These are phyloP conservation scores for Phlegmacium glaucopus DNA, from an alignment of 768 basidiomycete genomes.

Conservation along the genomic window DNA sequence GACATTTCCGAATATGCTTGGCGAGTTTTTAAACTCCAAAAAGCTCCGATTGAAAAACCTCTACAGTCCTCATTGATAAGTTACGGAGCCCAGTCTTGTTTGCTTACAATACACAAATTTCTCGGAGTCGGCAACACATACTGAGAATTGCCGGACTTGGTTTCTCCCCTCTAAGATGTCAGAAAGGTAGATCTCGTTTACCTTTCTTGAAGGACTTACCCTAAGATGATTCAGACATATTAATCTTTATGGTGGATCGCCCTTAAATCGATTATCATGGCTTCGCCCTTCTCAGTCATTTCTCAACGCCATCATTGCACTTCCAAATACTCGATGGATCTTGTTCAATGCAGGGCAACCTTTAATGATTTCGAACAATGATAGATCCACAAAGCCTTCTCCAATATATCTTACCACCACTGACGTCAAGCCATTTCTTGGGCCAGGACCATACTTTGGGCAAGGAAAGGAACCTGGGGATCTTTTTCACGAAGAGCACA, in stretches of 20 bases:
- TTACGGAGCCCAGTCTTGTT: no score
- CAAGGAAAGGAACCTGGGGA: constrained; percentile 54
- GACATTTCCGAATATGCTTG: no score
- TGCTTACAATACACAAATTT: no score
- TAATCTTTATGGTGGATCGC: constrained; percentile 55
- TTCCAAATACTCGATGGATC: constrained; percentile 70
- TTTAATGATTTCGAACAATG: constrained; percentile 43
- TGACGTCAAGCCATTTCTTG: constrained; percentile 65
- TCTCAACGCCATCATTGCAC: constrained; percentile 64
- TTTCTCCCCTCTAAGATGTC: constrained; percentile 6
- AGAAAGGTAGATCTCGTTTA: constrained; percentile 16
- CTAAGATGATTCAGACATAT: constrained; percentile 20
- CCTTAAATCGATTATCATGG: constrained; percentile 81
- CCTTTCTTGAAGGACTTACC: neutral
- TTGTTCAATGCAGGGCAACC: constrained; percentile 74
- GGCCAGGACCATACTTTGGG: constrained; percentile 65
- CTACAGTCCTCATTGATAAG: no score
- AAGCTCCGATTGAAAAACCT: no score
- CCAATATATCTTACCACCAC: constrained; percentile 57
- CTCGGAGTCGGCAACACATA: no score
- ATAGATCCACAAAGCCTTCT: constrained; percentile 25
- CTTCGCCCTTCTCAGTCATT: constrained; percentile 71
- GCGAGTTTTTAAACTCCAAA: no score
- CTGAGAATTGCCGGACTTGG: no score
- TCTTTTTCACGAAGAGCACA: constrained; percentile 27